Percentiles rank a stretch among this genome's conserved stretches.
These are phyloP conservation scores for Coemansia sp. DNA, from an alignment of 192 early-diverging fungal genomes.

Conservation along the genomic window DNA sequence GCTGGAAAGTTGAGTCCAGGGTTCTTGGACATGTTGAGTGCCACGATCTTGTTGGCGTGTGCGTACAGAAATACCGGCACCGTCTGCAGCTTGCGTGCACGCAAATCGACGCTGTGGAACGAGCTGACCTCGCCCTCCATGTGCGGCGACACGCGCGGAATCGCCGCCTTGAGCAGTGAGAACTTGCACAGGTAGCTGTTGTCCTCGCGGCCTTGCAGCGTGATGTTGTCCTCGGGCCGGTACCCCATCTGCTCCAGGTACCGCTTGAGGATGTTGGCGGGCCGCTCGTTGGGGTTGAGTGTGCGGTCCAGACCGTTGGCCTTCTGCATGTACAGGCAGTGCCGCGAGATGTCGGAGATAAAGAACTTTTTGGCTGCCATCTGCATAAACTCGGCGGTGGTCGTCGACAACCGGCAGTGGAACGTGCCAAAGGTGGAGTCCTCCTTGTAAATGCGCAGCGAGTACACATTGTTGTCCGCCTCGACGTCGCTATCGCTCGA, in stretches of 20 bases:
- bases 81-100: slow-evolving; percentile 68
- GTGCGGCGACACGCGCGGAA: slow-evolving; percentile 50
- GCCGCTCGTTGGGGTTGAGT: slow-evolving; percentile 64
- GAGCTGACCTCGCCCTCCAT: slow-evolving; percentile 52
- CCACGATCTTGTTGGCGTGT: slow-evolving; percentile 66
- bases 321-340: slow-evolving; percentile 45
- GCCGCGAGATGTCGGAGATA: slow-evolving; percentile 62
- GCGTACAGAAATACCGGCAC: slow-evolving; percentile 75
- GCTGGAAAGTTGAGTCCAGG: slow-evolving; percentile 75
- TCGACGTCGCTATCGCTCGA: slow-evolving; percentile 37
- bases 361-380: slow-evolving; percentile 80
- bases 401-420: slow-evolving; percentile 62
- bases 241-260: slow-evolving; percentile 80
- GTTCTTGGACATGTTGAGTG: slow-evolving; percentile 81
- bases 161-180: slow-evolving; percentile 59
- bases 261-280: slow-evolving; percentile 68
- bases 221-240: slow-evolving; percentile 68
- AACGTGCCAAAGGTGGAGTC: slow-evolving; percentile 81
- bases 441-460: slow-evolving; percentile 71
- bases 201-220: slow-evolving; percentile 77
- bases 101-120: slow-evolving; percentile 65
- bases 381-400: slow-evolving; percentile 69
- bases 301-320: slow-evolving; percentile 64
- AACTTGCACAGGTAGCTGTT: slow-evolving; percentile 84
- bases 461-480: slow-evolving; percentile 49